Evolutionary conservation across 2,329 filamentous ascomycete species (phyloP).

Genomic region (Tolypocladium ovalisporum): DNA sequence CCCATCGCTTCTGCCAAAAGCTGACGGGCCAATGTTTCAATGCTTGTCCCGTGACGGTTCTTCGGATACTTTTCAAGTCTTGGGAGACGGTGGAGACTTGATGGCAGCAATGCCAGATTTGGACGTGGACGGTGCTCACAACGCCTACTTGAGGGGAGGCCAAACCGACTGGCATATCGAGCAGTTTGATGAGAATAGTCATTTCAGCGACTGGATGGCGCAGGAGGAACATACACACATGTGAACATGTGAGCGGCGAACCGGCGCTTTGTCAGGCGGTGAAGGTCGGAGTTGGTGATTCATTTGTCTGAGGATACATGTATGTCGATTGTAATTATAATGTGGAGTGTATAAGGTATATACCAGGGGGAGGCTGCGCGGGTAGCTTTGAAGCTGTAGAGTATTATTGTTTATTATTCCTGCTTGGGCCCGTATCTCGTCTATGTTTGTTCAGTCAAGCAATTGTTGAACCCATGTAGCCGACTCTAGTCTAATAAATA

Average conservation of each 20-base stretch:
- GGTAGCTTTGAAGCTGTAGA: not conserved
- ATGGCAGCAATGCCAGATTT: conserved; percentile 5
- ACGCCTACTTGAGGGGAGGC: conserved; percentile 19
- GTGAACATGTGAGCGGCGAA: not conserved
- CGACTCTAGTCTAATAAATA: no score
- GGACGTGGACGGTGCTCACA: conserved; percentile 9
- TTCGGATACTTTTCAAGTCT: not conserved
- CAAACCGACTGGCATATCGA: conserved; percentile 24
- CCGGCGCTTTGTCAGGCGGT: not conserved
- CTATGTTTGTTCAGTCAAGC: no score
- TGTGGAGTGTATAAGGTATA: not conserved
- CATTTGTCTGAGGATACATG: not conserved
- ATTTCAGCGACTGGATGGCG: conserved; percentile 21
- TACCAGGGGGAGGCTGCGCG: not conserved
- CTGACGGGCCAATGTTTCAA: not conserved
- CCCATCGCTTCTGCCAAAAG: conserved; percentile 3
- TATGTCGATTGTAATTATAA: not conserved
- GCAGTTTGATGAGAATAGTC: conserved; percentile 17
- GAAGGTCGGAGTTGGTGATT: not conserved
- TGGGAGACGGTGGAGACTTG: not conserved
- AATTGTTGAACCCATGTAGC: no score
- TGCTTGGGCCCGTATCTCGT: not conserved
- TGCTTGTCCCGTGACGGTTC: not conserved
- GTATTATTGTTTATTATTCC: not conserved
- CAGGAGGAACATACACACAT: conserved; percentile 1